A percentile compares a stretch with the other conserved stretches of the same genome.
Conservation (phyloP, 371 early-diverging fungal species). For the Coemansia sp. region DNA sequence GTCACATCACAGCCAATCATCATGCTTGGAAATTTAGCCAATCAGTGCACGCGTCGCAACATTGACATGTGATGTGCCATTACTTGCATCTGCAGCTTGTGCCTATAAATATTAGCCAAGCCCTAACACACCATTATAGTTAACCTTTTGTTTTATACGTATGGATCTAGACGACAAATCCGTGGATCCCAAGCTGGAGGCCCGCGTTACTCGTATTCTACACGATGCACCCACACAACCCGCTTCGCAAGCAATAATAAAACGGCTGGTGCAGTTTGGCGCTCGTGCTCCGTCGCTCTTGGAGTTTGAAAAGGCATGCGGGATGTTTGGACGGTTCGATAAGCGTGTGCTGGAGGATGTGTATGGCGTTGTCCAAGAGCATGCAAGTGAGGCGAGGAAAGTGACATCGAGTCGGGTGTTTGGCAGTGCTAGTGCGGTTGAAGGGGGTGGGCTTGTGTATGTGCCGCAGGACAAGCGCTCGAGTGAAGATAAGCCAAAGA, state of each 20-base stretch:
- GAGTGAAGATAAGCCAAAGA: not conserved
- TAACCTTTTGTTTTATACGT: not conserved
- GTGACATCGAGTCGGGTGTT: slow-evolving; percentile 15
- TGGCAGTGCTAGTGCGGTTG: not conserved
- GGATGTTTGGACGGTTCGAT: slow-evolving; percentile 49
- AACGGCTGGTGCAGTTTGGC: slow-evolving; percentile 41
- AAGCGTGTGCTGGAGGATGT: slow-evolving; percentile 16
- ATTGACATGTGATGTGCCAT: slow-evolving; percentile 11
- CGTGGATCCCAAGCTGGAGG: slow-evolving; percentile 24
- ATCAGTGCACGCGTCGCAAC: not conserved
- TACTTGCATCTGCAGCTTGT: not conserved
- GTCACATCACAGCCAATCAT: not conserved
- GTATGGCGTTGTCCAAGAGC: slow-evolving; percentile 22
- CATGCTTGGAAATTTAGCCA: not conserved
- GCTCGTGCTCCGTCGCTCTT: slow-evolving; percentile 6
- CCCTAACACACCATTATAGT: not conserved
- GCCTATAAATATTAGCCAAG: not conserved
- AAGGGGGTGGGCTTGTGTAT: slow-evolving; percentile 34
- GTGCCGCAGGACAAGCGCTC: slow-evolving; percentile 15
- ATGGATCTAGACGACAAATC: slow-evolving; percentile 31
- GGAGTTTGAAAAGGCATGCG: slow-evolving; percentile 39
- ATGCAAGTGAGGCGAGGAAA: slow-evolving; percentile 1
- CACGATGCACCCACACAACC: slow-evolving; percentile 15
- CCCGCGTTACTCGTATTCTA: slow-evolving; percentile 19
- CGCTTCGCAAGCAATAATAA: slow-evolving; percentile 28